Base-by-base conservation (phyloP, 768 basidiomycete genomes). In the Rhodotorula diobovata region DNA sequence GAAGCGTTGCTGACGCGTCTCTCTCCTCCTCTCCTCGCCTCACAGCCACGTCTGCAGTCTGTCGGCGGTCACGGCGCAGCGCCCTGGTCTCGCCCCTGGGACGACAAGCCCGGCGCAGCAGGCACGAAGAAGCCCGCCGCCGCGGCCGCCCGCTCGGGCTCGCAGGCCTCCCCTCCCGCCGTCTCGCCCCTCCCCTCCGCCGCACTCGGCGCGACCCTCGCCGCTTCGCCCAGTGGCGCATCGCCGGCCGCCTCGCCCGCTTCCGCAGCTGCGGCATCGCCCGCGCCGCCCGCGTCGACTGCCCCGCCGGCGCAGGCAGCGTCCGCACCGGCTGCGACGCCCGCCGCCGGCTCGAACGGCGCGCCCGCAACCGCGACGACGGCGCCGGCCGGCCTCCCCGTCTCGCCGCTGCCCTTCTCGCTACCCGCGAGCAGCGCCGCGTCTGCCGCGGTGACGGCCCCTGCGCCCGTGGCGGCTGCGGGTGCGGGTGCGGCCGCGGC, bases 21-120 rank as follows among this genome's bases (percentile, higher is more conserved):
- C 14, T 28, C 23, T 37, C 21, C n/a, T n/a, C 1, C n/a, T 37
- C 30, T 21, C 46, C 46, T 48, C 45, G n/a, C n/a, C n/a, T 4
- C 16, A n/a, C 35, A 72, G 71, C 71, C 71, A 1, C 48, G 59
- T 35, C 67, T 72, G 39, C 57, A 51, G 21, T 68, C 46, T 61
- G 57, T 64, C 64, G 35, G 50, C 30, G 51, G n/a, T 14, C n/a
- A n/a, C 6, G 23, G 46, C 37, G 15, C 54, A 23, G 18, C 32
- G 18, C 63, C 72, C 7, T 73, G 72, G 72, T 35, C 30, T 8
- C 39, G 68, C 9, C 72, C 72, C 4, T 73, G 72, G 72, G 72
- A 73, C 30, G 41, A 61, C n/a, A 28, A 12, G 11, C 48, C 43
- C 15, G 60, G 45, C n/a, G 56, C 45, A 34, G 59, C 60, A 20